phyloP scores from a whole-genome alignment of 495 filamentous ascomycete genomes.

The Tetracladium marchalianum region DNA sequence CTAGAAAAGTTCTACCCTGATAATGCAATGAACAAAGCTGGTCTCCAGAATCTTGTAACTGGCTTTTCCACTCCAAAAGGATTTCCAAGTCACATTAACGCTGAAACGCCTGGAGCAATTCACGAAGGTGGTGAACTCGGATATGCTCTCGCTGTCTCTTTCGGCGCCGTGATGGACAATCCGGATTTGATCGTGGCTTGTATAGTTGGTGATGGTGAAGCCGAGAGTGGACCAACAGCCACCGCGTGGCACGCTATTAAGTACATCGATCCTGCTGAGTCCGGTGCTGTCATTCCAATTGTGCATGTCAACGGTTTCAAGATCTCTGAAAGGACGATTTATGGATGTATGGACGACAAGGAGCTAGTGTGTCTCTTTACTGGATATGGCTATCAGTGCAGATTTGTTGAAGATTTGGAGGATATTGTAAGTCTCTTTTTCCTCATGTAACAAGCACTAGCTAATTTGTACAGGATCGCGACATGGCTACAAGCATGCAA shows the following conservation, averaged over 20 bases:
- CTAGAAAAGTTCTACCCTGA: constrained; percentile 57
- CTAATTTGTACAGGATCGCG: constrained; percentile 29
- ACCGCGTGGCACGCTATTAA: constrained; percentile 49
- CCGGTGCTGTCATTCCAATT: constrained; percentile 54
- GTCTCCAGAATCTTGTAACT: constrained; percentile 53
- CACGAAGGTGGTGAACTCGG: constrained; percentile 70
- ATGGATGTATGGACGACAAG: constrained; percentile 68
- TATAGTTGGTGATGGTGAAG: constrained; percentile 63
- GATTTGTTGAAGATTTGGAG: constrained; percentile 52
- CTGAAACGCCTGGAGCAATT: constrained; percentile 63
- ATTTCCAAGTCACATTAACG: constrained; percentile 63
- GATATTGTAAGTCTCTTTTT: constrained; percentile 33
- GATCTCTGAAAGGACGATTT: constrained; percentile 66
- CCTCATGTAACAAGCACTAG: background rate
- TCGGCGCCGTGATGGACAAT: constrained; percentile 68
- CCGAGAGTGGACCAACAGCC: constrained; percentile 62
- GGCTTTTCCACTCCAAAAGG: constrained; percentile 56
- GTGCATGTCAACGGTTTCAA: constrained; percentile 74
- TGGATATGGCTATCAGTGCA: constrained; percentile 58
- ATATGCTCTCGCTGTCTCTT: constrained; percentile 61
- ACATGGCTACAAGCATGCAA: constrained; percentile 48
- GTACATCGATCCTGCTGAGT: constrained; percentile 60
- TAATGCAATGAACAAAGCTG: constrained; percentile 43
- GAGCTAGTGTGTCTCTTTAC: constrained; percentile 58
- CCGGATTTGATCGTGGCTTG: constrained; percentile 62